Evolutionary conservation across 306 rosid species (phyloP).

Genomic region (Vigna angularis): DNA sequence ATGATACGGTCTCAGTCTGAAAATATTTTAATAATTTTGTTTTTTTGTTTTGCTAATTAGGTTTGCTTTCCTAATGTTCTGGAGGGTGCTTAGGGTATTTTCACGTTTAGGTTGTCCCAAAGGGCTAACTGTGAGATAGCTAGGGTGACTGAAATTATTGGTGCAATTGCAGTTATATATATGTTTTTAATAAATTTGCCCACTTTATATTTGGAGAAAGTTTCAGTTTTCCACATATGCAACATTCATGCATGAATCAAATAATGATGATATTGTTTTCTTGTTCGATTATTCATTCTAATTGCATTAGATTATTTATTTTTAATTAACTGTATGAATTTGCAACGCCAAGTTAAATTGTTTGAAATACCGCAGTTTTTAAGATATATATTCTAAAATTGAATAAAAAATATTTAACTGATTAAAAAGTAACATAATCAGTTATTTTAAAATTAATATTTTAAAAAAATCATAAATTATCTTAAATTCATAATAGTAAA

Average conservation of each 20-base stretch:
- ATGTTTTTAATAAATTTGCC: background rate
- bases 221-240: background rate
- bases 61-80: background rate
- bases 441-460: no score
- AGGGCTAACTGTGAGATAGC: constrained; percentile 17
- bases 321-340: no score
- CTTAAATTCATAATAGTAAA: no score
- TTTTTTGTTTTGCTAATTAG: background rate
- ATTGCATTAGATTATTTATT: no score
- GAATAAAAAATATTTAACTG: no score
- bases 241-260: background rate
- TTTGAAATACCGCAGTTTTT: no score
- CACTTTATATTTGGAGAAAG: background rate
- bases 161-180: constrained; percentile 2
- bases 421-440: no score
- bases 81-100: constrained; percentile 7
- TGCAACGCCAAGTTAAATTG: no score
- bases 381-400: no score
- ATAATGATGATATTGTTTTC: background rate
- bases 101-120: constrained; percentile 27
- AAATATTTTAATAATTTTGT: background rate
- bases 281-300: no score
- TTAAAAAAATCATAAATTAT: no score
- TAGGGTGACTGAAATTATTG: constrained; percentile 14
- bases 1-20: background rate